Evolutionary conservation across 495 filamentous ascomycete genomes (phyloP), one percentile per base, ranked within the genome.

Genomic region (Lasiosphaeris hirsuta): DNA sequence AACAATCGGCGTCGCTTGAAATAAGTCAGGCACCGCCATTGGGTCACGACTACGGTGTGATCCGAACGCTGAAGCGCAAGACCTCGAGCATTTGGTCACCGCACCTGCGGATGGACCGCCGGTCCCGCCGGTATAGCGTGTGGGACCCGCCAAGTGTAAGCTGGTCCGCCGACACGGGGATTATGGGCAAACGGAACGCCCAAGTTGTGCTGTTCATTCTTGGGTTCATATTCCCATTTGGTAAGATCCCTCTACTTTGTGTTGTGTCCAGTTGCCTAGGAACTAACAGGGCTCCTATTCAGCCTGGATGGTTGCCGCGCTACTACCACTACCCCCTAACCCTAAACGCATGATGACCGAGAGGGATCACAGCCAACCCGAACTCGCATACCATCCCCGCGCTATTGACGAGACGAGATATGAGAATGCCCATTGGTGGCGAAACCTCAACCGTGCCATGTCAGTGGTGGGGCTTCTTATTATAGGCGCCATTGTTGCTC

Each of bases 391-490:
- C 76, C 45, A 65, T 63, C 43, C 63, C 65, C 30, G 63, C 17
- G 23, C 56, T 37, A 40, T 84, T 18, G 85, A 90, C 60, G 82
- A 85, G 47, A 77, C 77, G 39, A 79, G 82, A 48, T 90, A 89
- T 67, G 80, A 89, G 63, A 96, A 90, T 67, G 90, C 90, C 10
- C 80, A 83, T 38, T 97, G 93, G 92, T 97, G 94, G 94, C 82
- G 94, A 57, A 88, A 83, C 57, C 77, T 97, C 44, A 98, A 98
- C 71, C 86, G 91, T 41, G 81, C 86, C 64, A 92, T 98, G 90
- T 84, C 85, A 50, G 72, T 89, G 40, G 63, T 95, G 46, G 94
- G 94, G 13, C 66, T 94, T 11, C 73, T 88, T 54, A 82, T 98
- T 35, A 82, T 96, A 54, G 84, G 83, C 52, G 84, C 86, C 23